phyloP scores from a whole-genome alignment of 208 protist genomes.

The Crithidia bombi region DNA sequence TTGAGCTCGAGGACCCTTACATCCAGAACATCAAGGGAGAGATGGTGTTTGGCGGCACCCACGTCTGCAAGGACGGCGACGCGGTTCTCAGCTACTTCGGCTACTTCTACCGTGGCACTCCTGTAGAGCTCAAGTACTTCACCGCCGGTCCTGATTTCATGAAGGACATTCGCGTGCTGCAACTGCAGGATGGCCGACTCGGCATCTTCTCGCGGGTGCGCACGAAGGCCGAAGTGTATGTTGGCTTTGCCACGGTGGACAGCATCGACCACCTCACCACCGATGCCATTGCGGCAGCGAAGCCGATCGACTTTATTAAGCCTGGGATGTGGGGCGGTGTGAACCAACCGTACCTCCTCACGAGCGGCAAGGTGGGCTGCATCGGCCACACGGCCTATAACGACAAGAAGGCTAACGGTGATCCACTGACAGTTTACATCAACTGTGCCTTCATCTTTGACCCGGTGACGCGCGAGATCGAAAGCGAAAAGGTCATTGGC shows the following conservation, averaged over 20 bases:
- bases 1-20: conserved; percentile 58
- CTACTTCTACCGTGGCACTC: conserved; percentile 57
- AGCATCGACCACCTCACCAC: conserved; percentile 48
- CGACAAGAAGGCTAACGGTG: conserved; percentile 41
- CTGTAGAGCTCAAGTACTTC: conserved; percentile 52
- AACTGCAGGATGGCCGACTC: conserved; percentile 49
- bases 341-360: conserved; percentile 69
- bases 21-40: conserved; percentile 54
- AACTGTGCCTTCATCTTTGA: conserved; percentile 73
- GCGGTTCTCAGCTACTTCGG: conserved; percentile 52
- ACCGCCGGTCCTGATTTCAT: conserved; percentile 54
- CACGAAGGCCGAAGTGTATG: conserved; percentile 49
- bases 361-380: conserved; percentile 61
- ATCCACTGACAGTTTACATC: conserved; percentile 51
- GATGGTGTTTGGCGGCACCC: conserved; percentile 57
- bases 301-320: conserved; percentile 58
- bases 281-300: conserved; percentile 46
- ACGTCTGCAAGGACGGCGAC: conserved; percentile 43
- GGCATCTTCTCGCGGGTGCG: conserved; percentile 74
- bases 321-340: conserved; percentile 63
- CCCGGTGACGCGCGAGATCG: conserved; percentile 41
- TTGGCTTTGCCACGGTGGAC: conserved; percentile 64
- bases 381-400: conserved; percentile 75
- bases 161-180: conserved; percentile 60
- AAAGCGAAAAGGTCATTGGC: conserved; percentile 56